phyloP scores from a whole-genome alignment of 2,329 filamentous ascomycete genomes.

The Fusarium nematophilum region DNA sequence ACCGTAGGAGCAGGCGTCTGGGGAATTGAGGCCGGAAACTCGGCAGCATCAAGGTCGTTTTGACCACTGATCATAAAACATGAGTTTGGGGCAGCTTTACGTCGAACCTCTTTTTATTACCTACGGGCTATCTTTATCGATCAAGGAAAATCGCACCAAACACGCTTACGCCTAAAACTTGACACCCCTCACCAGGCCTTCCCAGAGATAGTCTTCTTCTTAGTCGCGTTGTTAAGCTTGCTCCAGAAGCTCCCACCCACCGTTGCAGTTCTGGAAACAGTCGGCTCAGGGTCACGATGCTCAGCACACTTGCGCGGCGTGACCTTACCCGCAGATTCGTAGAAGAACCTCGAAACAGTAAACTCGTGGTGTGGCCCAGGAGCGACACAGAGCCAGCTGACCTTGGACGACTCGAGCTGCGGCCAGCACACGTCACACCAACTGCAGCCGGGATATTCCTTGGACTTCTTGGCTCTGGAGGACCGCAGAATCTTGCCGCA shows the following conservation, averaged over 20 bases:
- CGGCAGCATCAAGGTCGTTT: too few species aligned
- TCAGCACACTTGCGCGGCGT: conserved; percentile 39
- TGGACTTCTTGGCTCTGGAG: conserved; percentile 32
- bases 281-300: conserved; percentile 21
- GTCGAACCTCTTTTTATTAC: too few species aligned
- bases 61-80: too few species aligned
- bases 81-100: too few species aligned
- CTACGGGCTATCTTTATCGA: too few species aligned
- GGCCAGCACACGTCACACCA: conserved; percentile 51
- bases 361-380: conserved; percentile 46
- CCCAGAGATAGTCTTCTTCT: conserved; percentile 25
- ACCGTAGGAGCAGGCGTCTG: too few species aligned
- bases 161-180: too few species aligned
- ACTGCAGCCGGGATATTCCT: conserved; percentile 39
- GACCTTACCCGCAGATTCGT: conserved; percentile 47
- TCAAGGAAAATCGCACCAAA: too few species aligned
- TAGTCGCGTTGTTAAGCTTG: conserved; percentile 15
- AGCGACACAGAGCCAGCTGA: conserved; percentile 37
- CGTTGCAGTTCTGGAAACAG: conserved; percentile 4
- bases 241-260: conserved; percentile 25
- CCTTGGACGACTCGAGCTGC: conserved; percentile 42
- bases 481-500: conserved; percentile 49
- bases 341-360: conserved; percentile 48
- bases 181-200: conserved; percentile 13
- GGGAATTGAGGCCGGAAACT: too few species aligned